Conservation (phyloP, 2,329 filamentous ascomycete genomes). For the Acarospora socialis region DNA sequence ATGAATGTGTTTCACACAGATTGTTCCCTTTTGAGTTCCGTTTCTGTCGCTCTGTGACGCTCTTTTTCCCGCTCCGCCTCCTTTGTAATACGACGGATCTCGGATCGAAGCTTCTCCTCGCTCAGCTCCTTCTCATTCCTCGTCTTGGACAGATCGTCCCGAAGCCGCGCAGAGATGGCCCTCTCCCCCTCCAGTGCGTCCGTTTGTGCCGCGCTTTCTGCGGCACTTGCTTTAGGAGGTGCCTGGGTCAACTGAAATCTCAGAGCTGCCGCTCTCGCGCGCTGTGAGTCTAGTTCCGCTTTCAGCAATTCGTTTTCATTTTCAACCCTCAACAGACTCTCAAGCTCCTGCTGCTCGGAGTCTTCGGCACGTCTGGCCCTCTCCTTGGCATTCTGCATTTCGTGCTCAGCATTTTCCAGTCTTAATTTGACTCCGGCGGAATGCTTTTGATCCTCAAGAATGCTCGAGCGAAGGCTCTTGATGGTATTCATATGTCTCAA, state of each 20-base stretch:
- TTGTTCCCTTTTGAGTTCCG: slow-evolving; percentile 69
- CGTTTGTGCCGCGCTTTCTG: slow-evolving; percentile 51
- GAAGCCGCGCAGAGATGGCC: slow-evolving; percentile 38
- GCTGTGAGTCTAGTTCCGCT: slow-evolving; percentile 48
- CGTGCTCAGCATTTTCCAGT: slow-evolving; percentile 9
- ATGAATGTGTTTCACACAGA: slow-evolving; percentile 34
- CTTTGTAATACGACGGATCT: slow-evolving; percentile 58
- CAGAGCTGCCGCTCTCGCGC: slow-evolving; percentile 51
- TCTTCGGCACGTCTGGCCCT: slow-evolving; percentile 47
- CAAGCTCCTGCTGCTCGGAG: slow-evolving; percentile 40
- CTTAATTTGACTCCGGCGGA: slow-evolving; percentile 9
- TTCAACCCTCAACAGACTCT: slow-evolving; percentile 35
- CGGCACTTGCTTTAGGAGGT: slow-evolving; percentile 49
- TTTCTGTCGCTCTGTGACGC: slow-evolving; percentile 50
- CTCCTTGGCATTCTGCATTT: slow-evolving; percentile 30
- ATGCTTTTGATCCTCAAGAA: slow-evolving; percentile 8
- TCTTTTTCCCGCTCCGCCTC: slow-evolving; percentile 61
- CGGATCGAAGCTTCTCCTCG: slow-evolving; percentile 53
- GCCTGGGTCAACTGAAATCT: slow-evolving; percentile 56
- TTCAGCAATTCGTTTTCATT: slow-evolving; percentile 48
- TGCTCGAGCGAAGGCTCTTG: slow-evolving; percentile 27
- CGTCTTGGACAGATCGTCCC: slow-evolving; percentile 48
- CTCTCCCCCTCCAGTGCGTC: slow-evolving; percentile 56
- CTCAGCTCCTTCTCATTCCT: slow-evolving; percentile 65
- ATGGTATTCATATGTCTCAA: slow-evolving; percentile 71